A percentile compares a stretch with the other conserved stretches of the same genome.
These are phyloP conservation scores for Daldinia loculata DNA, from an alignment of 495 filamentous ascomycete genomes.

Conservation along the genomic window DNA sequence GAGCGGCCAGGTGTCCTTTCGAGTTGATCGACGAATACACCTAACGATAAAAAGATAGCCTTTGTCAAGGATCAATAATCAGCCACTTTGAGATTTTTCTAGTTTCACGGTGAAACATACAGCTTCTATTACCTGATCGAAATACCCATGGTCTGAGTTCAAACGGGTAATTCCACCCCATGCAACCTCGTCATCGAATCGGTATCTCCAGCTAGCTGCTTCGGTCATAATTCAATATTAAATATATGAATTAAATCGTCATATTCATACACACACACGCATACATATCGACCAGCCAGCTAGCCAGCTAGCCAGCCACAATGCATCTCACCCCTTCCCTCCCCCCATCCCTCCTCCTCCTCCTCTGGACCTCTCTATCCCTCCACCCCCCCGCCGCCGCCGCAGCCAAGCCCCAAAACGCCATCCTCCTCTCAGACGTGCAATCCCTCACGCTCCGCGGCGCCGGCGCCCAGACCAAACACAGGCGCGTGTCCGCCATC, in stretches of 20 bases:
- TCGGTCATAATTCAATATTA: not conserved
- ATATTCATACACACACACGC: not conserved
- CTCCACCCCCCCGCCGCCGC: conserved; percentile 36
- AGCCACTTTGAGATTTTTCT: not conserved
- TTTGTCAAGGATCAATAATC: not conserved
- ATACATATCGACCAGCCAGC: not conserved
- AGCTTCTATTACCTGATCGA: not conserved
- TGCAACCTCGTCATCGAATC: not conserved
- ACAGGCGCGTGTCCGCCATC: conserved; percentile 78
- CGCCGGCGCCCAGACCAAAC: conserved; percentile 65
- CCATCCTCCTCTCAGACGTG: conserved; percentile 79
- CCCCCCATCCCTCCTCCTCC: conserved; percentile 2
- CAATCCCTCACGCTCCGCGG: conserved; percentile 78
- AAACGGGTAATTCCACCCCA: not conserved
- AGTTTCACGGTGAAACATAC: not conserved
- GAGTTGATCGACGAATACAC: not conserved
- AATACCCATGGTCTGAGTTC: not conserved
- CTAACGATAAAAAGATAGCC: too few species aligned
- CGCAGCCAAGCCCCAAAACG: conserved; percentile 56
- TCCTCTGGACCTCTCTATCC: conserved; percentile 3
- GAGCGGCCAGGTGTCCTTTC: conserved; percentile 22
- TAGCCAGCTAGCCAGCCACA: not conserved
- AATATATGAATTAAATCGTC: not conserved
- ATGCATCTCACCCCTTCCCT: not conserved
- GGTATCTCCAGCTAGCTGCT: not conserved